phyloP scores from a whole-genome alignment of 768 basidiomycete genomes.

The Paxillus involutus region DNA sequence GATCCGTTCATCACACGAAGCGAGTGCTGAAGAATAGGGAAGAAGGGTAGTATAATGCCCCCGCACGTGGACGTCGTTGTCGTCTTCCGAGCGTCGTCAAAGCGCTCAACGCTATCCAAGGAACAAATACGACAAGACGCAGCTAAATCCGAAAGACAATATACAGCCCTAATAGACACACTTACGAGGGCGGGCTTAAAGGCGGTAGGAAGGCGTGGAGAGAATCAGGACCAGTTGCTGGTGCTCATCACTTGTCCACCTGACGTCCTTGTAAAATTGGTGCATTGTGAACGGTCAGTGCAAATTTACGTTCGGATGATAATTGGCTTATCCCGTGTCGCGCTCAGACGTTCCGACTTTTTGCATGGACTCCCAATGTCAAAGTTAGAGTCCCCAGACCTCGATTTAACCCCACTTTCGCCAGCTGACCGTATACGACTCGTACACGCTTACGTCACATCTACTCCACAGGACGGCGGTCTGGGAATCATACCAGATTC shows the following conservation, averaged over 20 bases:
- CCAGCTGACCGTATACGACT: conserved; percentile 83
- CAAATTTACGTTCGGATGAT: background rate
- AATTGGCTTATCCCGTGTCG: background rate
- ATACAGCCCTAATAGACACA: conserved; percentile 57
- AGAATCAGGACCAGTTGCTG: conserved; percentile 70
- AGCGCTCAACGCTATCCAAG: conserved; percentile 47
- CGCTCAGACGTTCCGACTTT: conserved; percentile 68
- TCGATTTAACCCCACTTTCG: conserved; percentile 48
- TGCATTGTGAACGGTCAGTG: conserved; percentile 73
- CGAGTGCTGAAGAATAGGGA: background rate
- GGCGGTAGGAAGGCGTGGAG: conserved; percentile 76
- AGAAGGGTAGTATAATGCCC: conserved; percentile 29
- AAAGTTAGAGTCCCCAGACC: conserved; percentile 41
- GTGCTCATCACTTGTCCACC: conserved; percentile 74
- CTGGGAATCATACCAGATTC: conserved; percentile 77
- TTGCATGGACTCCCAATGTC: conserved; percentile 68
- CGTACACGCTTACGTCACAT: conserved; percentile 69
- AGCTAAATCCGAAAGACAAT: conserved; percentile 67
- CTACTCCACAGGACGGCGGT: conserved; percentile 73
- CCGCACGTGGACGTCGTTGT: conserved; percentile 75
- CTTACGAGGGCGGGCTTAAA: conserved; percentile 64
- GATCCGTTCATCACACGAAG: too few relatives aligned
- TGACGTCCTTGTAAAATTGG: conserved; percentile 58
- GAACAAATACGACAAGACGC: conserved; percentile 62
- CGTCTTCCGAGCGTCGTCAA: conserved; percentile 57